These are phyloP conservation scores for Malassezia arunalokei DNA, from an alignment of 1,284 basidiomycete species.

Conservation along the genomic window DNA sequence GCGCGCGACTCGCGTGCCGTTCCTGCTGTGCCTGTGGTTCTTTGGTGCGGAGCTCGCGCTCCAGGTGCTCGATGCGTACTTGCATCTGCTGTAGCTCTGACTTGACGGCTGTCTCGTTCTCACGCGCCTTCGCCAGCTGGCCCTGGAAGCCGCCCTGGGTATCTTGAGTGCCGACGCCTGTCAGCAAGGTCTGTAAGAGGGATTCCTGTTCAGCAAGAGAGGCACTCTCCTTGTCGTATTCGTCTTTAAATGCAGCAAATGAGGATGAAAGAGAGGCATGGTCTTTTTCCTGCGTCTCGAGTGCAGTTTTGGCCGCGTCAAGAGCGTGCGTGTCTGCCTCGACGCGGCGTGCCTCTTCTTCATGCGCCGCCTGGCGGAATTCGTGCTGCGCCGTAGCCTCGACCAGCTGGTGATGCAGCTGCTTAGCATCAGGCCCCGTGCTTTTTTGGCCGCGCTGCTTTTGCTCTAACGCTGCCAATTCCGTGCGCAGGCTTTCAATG, in stretches of 20 bases:
- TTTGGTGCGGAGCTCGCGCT: conserved; percentile 67
- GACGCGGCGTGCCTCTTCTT: conserved; percentile 65
- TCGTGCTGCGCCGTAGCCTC: conserved; percentile 78
- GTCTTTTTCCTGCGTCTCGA: conserved; percentile 46
- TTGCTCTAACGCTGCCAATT: conserved; percentile 49
- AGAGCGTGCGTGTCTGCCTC: conserved; percentile 53
- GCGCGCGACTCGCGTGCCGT: conserved; percentile 67
- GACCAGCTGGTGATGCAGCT: conserved; percentile 69
- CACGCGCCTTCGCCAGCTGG: conserved; percentile 77
- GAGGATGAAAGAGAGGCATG: conserved; percentile 20
- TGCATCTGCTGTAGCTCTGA: conserved; percentile 77
- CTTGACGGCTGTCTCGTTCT: conserved; percentile 60
- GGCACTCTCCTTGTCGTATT: conserved; percentile 57
- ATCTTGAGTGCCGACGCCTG: conserved; percentile 59
- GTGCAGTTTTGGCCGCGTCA: conserved; percentile 45
- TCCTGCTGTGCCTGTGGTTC: conserved; percentile 72
- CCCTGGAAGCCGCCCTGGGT: conserved; percentile 85
- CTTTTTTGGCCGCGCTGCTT: conserved; percentile 53
- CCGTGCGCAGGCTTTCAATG: conserved; percentile 49
- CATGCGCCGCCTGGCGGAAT: conserved; percentile 63
- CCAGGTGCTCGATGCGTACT: conserved; percentile 63
- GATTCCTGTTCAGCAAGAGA: conserved; percentile 70
- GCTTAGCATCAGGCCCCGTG: conserved; percentile 54
- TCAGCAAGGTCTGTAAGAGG: conserved; percentile 85
- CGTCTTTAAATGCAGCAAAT: conserved; percentile 50